Percentiles rank a stretch among this genome's conserved stretches.
Evolutionary conservation across 306 rosid genomes (phyloP).

Genomic region (Cicer arietinum): DNA sequence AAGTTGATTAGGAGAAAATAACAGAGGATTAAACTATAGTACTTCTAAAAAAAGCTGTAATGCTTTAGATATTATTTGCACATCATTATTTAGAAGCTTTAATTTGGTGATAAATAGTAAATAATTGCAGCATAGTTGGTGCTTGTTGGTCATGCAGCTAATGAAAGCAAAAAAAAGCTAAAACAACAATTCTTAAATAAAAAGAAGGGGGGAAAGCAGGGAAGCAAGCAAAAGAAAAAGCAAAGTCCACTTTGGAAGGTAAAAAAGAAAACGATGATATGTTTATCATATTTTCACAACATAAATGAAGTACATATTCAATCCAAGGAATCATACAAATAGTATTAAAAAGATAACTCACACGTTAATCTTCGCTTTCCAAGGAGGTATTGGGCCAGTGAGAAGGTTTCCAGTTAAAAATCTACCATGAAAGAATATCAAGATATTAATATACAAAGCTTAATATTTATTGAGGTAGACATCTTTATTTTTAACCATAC

Average conservation of each 20-base stretch:
- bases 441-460: constrained; percentile 5
- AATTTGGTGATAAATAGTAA: background rate
- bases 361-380: background rate
- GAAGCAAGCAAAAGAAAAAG: background rate
- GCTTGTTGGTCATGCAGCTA: background rate
- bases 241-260: background rate
- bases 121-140: background rate
- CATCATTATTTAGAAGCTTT: background rate
- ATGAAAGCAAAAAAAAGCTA: background rate
- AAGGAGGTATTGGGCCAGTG: background rate
- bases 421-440: constrained; percentile 10
- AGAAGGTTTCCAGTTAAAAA: constrained; percentile 31
- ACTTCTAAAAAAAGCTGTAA: background rate
- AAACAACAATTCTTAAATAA: background rate
- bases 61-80: background rate
- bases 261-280: background rate
- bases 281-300: background rate
- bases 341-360: constrained; percentile 8
- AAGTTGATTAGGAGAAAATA: background rate
- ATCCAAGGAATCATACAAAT: constrained; percentile 1
- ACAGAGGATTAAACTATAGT: background rate
- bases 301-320: background rate
- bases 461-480: background rate
- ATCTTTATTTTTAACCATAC: background rate
- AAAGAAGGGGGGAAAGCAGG: background rate